phyloP scores from a whole-genome alignment of 176 grass and related monocot species.

The Tillandsia leiboldiana region DNA sequence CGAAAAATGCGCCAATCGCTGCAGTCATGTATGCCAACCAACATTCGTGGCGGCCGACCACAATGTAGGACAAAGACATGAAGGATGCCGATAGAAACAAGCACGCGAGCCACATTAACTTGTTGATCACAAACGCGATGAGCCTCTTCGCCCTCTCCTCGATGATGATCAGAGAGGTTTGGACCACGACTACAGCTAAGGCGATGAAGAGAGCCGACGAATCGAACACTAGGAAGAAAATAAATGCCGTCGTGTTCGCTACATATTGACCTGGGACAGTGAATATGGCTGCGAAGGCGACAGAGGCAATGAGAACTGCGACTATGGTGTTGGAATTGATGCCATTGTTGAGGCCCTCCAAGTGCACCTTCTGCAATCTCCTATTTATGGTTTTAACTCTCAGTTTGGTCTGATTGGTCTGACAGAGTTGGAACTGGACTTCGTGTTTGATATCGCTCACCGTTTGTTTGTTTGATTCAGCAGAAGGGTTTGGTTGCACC shows the following conservation, averaged over 20 bases:
- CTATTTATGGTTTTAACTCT: slow-evolving; percentile 79
- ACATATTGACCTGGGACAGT: slow-evolving; percentile 43
- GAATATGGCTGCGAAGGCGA: neutral
- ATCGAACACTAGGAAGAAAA: slow-evolving; percentile 80
- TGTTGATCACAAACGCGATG: slow-evolving; percentile 99
- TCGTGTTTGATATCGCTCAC: neutral
- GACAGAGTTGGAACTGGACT: neutral
- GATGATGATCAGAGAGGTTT: slow-evolving; percentile 85
- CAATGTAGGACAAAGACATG: slow-evolving; percentile 77
- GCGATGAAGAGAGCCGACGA: slow-evolving; percentile 88
- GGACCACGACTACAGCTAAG: slow-evolving; percentile 68
- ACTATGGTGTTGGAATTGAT: slow-evolving; percentile 51
- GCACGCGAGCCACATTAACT: slow-evolving; percentile 94
- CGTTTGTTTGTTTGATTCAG: slow-evolving; percentile 75
- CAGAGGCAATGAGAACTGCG: neutral
- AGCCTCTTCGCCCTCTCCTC: slow-evolving; percentile 82
- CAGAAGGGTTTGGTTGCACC: slow-evolving; percentile 64
- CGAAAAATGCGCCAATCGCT: slow-evolving; percentile 59
- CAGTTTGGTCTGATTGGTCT: slow-evolving; percentile 79
- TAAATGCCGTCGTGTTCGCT: slow-evolving; percentile 36
- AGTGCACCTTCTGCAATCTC: slow-evolving; percentile 75
- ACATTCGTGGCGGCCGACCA: slow-evolving; percentile 47
- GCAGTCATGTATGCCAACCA: slow-evolving; percentile 93
- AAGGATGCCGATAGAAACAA: slow-evolving; percentile 71
- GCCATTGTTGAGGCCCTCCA: slow-evolving; percentile 30